Evolutionary conservation across 805 yeast species (phyloP), one percentile per base, ranked within the genome.

Genomic region (Barnettozyma populi): DNA sequence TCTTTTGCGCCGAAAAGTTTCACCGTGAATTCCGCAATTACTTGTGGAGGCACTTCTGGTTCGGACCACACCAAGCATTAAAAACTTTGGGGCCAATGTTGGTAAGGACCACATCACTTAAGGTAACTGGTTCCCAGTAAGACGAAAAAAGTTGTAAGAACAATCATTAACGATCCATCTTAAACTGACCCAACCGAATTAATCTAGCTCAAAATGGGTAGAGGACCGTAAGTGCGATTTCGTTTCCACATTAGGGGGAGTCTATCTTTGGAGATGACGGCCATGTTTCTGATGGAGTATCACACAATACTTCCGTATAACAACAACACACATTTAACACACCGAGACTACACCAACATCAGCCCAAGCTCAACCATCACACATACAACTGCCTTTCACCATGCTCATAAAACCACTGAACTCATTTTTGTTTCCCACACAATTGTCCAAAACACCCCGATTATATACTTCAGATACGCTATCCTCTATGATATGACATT

Each of bases 171-270:
- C 8, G 16, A 41, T 29, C 36, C 41, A 39, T 36, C 24, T 23
- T 19, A 23, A 25, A 35, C 21, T 5, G 14, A 31, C 23, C 24
- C n/a, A 7, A 43, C 38, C 32, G 32, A 36, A 43, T 31, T 23
- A 43, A 43, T 25, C 44, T 45, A 45, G 36, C 34, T 46, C 54
- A 56, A 54, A 54, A 60, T 60, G 64, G 64, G 62, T 54, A 60
- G 64, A 60, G 64, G 64, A 57, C 63, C 63, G 64, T 60, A 60
- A 56, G 64, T 59, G 32, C 23, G 29, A 16, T 2, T 25, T n/a
- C n/a, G n/a, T 11, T 29, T 35, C 2, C 21, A 35, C 37, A 35
- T 18, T 14, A 35, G 11, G 23, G 14, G 37, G 16, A 29, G n/a
- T 13, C 7, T 25, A 25, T 14, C n/a, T 13, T 11, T 29, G 16